phyloP scores from a whole-genome alignment of 2,329 filamentous ascomycete genomes.

The Tolypocladium ovalisporum region DNA sequence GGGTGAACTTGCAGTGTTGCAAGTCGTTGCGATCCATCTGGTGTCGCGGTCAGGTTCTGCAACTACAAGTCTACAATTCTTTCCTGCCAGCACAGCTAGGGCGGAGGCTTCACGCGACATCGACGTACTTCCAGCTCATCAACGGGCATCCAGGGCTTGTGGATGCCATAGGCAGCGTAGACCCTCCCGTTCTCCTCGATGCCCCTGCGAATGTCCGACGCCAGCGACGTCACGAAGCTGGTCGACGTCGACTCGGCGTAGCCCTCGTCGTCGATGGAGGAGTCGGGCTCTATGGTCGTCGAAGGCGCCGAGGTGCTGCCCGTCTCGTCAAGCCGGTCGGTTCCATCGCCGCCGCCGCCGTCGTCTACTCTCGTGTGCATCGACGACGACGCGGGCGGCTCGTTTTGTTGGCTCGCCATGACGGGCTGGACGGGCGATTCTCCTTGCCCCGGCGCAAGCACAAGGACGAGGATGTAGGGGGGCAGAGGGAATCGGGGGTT shows the following conservation, averaged over 20 bases:
- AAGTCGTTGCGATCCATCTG: slow-evolving; percentile 14
- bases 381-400: neutral
- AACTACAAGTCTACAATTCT: no score
- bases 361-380: neutral
- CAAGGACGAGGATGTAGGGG: neutral
- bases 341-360: neutral
- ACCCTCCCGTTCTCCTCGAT: slow-evolving; percentile 11
- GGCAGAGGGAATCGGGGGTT: neutral
- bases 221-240: slow-evolving; percentile 15
- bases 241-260: slow-evolving; percentile 19
- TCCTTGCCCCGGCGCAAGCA: neutral
- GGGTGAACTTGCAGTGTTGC: slow-evolving; percentile 13
- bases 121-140: slow-evolving; percentile 9
- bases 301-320: neutral
- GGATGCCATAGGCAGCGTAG: slow-evolving; percentile 12
- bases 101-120: neutral
- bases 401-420: neutral
- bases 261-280: slow-evolving; percentile 10
- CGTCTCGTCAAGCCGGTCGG: neutral
- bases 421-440: neutral
- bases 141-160: slow-evolving; percentile 12
- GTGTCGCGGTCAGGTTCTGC: neutral
- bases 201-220: slow-evolving; percentile 12
- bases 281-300: slow-evolving; percentile 11
- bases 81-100: neutral